Base-by-base conservation (phyloP, 2,329 filamentous ascomycete genomes). In the Microdochium paspali region DNA sequence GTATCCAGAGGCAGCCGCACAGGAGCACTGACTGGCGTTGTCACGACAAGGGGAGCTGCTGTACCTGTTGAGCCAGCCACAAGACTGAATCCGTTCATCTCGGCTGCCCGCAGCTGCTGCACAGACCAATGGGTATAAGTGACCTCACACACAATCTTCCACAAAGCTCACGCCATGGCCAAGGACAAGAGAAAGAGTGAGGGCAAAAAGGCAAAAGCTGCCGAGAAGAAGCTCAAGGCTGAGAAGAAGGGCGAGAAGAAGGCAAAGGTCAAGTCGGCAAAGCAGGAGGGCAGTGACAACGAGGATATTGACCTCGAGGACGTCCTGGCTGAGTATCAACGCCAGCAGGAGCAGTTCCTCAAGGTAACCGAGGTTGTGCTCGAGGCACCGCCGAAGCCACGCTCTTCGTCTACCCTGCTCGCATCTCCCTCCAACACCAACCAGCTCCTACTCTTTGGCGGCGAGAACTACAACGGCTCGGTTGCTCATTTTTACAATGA, bases 401-500 rank as follows among this genome's bases (percentile, higher is more conserved):
- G 93, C 46, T 81, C 86, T 21, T 91, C 90, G 6, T 80, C 88
- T 7, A 89, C 87, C 0, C 70, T 98, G 50, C 76, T 96, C 55
- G 89, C 88, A 20, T 91, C 86, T 32, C 93, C 93, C 1, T 80
- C 84, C 26, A 91, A 94, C 67, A 80, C 78, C 58, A 94, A 93
- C 66, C 90, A 94, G 63, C 69, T 98, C 48, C 82, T 97, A 54
- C 70, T 97, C 4, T 98, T 94, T 65, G 93, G 91, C 15, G 93
- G 93, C 54, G 93, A 98, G 71, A 94, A 90, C 61, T 97, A 89
- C 69, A 95, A 97, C 67, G 93, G 93, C 4, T 86, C 87, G 2
- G 71, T 93, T 48, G 93, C 91, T 3, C 79, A 77, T 44, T 84
- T 84, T 63, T 84, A 76, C 65, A 82, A 83, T 60, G 80, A 84